These are phyloP conservation scores for Lactarius indigo DNA, from an alignment of 768 basidiomycete species.

Conservation along the genomic window DNA sequence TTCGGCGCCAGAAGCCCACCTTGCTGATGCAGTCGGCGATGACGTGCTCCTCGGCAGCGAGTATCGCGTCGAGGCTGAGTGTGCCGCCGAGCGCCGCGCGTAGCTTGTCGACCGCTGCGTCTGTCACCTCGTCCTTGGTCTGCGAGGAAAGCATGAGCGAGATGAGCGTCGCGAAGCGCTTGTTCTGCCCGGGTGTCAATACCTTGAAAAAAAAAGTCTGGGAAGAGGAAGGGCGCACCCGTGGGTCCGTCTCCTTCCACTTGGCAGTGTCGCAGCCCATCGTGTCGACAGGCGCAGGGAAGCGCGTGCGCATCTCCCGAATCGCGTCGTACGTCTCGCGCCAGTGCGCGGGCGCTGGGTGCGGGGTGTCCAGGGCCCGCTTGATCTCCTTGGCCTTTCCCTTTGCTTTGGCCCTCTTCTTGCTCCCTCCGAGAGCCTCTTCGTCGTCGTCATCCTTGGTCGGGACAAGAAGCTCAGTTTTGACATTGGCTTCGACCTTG, in stretches of 20 bases:
- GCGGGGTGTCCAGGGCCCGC: constrained; percentile 52
- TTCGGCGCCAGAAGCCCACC: constrained; percentile 91
- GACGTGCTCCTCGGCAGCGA: constrained; percentile 55
- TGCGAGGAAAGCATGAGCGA: constrained; percentile 96
- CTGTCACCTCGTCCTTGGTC: constrained; percentile 89
- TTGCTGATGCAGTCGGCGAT: constrained; percentile 78
- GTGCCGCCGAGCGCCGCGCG: constrained; percentile 72
- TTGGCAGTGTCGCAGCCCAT: constrained; percentile 85
- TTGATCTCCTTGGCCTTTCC: constrained; percentile 53
- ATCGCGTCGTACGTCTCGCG: constrained; percentile 66
- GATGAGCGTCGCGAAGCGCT: constrained; percentile 80
- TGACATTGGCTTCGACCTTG: constrained; percentile 29
- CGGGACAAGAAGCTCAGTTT: constrained; percentile 9
- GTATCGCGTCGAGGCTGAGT: constrained; percentile 68
- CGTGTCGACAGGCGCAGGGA: constrained; percentile 85
- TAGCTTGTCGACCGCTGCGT: constrained; percentile 72
- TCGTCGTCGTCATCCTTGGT: constrained; percentile 12
- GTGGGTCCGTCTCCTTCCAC: constrained; percentile 56
- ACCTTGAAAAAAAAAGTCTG: neutral
- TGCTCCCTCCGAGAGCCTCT: neutral
- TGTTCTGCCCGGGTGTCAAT: constrained; percentile 47
- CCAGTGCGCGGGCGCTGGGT: constrained; percentile 68
- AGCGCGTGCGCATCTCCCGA: constrained; percentile 66
- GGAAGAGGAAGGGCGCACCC: constrained; percentile 39
- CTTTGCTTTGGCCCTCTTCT: constrained; percentile 34